Evolutionary conservation across 2,329 filamentous ascomycete species (phyloP).

Genomic region (Sporothrix euskadiensis): DNA sequence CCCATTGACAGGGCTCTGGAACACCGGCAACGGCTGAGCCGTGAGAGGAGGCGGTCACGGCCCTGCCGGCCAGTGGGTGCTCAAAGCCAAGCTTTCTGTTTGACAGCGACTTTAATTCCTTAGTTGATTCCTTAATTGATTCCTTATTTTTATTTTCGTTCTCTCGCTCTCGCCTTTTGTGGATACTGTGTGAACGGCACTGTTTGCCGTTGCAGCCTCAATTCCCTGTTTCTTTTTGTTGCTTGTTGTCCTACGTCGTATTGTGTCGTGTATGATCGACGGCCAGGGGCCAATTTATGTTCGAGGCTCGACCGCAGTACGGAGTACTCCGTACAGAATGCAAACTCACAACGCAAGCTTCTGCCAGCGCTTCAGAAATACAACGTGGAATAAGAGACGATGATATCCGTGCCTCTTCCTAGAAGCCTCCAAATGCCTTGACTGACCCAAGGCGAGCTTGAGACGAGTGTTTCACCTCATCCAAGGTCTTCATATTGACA

Average conservation of each 20-base stretch:
- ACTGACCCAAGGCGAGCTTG: not conserved
- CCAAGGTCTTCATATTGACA: not conserved
- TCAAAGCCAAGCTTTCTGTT: constrained; percentile 19
- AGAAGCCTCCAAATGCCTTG: not conserved
- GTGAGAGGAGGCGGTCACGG: not conserved
- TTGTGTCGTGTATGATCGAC: constrained; percentile 8
- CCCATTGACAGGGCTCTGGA: constrained; percentile 20
- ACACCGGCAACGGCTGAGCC: constrained; percentile 25
- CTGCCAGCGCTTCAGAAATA: not conserved
- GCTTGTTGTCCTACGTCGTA: not conserved
- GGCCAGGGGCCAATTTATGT: not conserved
- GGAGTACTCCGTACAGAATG: not conserved
- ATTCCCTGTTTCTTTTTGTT: too few species aligned
- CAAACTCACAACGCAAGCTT: not conserved
- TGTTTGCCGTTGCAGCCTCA: constrained; percentile 4
- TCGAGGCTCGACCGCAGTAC: constrained; percentile 1
- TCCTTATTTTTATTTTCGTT: not conserved
- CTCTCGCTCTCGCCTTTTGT: not conserved
- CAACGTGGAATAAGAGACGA: not conserved
- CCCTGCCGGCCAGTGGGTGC: not conserved
- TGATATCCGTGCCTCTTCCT: not conserved
- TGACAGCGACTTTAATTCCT: not conserved
- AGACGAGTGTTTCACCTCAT: constrained; percentile 15
- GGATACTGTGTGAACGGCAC: not conserved
- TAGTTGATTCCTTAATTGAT: not conserved